Evolutionary conservation across 1,284 basidiomycete species (phyloP), one percentile per base, ranked within the genome.

Genomic region (Neonothopanus nambi): DNA sequence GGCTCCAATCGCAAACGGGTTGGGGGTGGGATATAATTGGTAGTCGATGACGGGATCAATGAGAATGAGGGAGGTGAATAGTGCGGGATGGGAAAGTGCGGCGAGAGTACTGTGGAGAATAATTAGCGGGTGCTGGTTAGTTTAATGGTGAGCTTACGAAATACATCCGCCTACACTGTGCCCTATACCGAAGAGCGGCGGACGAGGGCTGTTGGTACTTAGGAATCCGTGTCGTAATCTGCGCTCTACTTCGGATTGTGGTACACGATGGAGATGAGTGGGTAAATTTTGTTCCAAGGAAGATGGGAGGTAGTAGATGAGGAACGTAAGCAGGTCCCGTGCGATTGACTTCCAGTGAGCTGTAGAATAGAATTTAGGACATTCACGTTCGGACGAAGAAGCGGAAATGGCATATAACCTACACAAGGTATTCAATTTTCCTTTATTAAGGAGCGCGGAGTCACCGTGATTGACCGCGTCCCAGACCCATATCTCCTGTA

Each of bases 101-200:
- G 84, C 85, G 21, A 87, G 77, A 5, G 75, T 36, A 15, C 52
- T 54, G 23, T n/a, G 20, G n/a, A 36, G n/a, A 3, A 23, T n/a
- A n/a, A n/a, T n/a, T n/a, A n/a, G n/a, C n/a, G n/a, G n/a, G 20
- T 9, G n/a, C 12, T 9, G 8, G 3, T 40, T 18, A 36, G 13
- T 13, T 35, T 48, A 60, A 24, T 53, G 57, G 46, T 23, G 18
- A 48, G 47, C 83, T 65, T 63, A 90, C 87, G 79, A 74, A 2
- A 82, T 80, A 58, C 83, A 86, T 1, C 88, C 91, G 23, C 92
- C 90, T 54, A 89, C 85, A 0, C 91, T 95, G 66, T 97, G 93
- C 0, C 92, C 93, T 2, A 93, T 68, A 1, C 76, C 82, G 20
- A 94, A 70, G 3, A 91, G 63, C 9, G 63, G 78, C 28, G 37